Evolutionary conservation across 352 stramenopile species (phyloP), one percentile per base, ranked within the genome.

Genomic region (Pythium pyrilobum): DNA sequence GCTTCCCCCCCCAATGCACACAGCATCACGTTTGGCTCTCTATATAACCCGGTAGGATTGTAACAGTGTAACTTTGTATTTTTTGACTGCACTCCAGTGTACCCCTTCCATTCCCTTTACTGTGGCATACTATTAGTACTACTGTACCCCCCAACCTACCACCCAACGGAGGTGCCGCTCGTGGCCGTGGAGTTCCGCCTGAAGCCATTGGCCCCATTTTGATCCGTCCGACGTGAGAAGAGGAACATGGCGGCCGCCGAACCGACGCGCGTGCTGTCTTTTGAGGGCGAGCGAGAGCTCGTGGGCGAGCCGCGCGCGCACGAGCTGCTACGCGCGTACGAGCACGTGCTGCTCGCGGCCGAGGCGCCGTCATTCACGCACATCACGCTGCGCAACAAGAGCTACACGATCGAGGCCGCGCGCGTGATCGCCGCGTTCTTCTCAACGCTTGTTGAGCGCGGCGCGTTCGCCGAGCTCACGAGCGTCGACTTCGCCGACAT

Each of bases 381-480:
- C 65, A 86, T 94, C 40, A 89, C 84, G 57, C 74, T 94, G 60
- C 81, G 84, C 57, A 90, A 94, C 72, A 94, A 94, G 75, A 92
- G 81, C 73, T 92, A 90, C 73, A 90, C 81, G 28, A 52, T 94
- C 32, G 81, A 74, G 45, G 84, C 84, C 0, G 81, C 84, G 29
- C 70, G 75, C 21, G 77, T 92, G 33, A 81, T 94, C 48, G 81
- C 84, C 0, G 59, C 60, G n/a, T 89, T 91, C 45, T 81, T 94
- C 53, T 58, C 62, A 47, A 66, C 64, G 1, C 61, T 94, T 29
- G 60, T 69, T 25, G 60, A 61, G 9, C 66, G 62, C 29, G 72
- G 70, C n/a, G 76, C 77, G 38, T 85, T 92, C 44, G 52, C 39
- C 20, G 24, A 68, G 50, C 73, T 93, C 51, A 77, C 64, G 45